Evolutionary conservation across 352 stramenopile species (phyloP).

Genomic region (Hyaloperonospora brassicae): DNA sequence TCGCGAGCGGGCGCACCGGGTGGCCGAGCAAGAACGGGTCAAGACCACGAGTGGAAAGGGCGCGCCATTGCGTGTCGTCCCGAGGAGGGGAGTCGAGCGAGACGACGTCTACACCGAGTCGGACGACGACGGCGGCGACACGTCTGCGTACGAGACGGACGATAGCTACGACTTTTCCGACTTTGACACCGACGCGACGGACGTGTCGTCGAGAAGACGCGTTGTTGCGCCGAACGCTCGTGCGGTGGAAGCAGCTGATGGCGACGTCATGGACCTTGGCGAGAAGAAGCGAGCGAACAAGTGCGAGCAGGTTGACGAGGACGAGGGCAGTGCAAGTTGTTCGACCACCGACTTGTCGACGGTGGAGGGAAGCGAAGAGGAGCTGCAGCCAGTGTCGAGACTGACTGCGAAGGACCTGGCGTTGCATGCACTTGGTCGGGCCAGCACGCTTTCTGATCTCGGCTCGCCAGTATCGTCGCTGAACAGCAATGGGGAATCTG

Average conservation of each 20-base stretch:
- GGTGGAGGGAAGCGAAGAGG: slow-evolving; percentile 19
- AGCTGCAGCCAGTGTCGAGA: slow-evolving; percentile 10
- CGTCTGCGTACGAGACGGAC: slow-evolving; percentile 20
- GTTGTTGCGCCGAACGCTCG: slow-evolving; percentile 11
- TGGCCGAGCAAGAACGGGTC: too few species aligned
- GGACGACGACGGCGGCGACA: slow-evolving; percentile 16
- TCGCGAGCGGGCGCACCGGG: too few species aligned
- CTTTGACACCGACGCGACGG: slow-evolving; percentile 33
- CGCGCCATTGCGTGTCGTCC: slow-evolving; percentile 3
- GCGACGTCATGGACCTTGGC: slow-evolving; percentile 6
- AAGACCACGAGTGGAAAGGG: background rate
- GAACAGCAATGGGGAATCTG: slow-evolving; percentile 3
- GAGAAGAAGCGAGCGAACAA: background rate
- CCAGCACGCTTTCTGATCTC: slow-evolving; percentile 19
- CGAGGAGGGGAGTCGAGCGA: slow-evolving; percentile 7
- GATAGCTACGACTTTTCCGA: slow-evolving; percentile 28
- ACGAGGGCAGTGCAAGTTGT: slow-evolving; percentile 5
- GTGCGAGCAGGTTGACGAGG: slow-evolving; percentile 11
- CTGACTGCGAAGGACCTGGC: slow-evolving; percentile 27
- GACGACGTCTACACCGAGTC: slow-evolving; percentile 10
- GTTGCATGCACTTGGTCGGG: slow-evolving; percentile 24
- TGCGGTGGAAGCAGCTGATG: slow-evolving; percentile 10
- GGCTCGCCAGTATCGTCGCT: slow-evolving; percentile 17
- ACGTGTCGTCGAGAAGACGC: slow-evolving; percentile 12
- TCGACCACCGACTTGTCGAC: slow-evolving; percentile 16